Base-by-base conservation (phyloP, 2,329 filamentous ascomycete species). In the Fusarium tjaetaba region DNA sequence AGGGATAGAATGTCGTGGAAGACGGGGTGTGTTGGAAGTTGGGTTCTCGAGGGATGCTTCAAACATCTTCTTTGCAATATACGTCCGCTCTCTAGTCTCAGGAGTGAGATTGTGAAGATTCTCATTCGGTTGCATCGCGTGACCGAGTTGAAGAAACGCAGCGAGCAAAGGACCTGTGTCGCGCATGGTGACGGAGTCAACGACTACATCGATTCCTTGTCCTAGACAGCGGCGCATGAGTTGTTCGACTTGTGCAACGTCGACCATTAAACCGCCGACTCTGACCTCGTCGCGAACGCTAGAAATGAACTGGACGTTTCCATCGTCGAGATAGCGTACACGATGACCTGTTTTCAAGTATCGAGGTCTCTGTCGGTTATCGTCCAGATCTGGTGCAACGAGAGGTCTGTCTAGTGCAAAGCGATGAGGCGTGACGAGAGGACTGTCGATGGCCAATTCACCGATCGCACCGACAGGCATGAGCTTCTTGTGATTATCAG, bases 401-500 rank as follows among this genome's bases (percentile, higher is more conserved):
- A 81, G 69, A 1, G 80, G 72, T 14, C 71, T 71, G 8, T 81
- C 81, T 0, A 78, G 75, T 2, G 78, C 64, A 48, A 84, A 82
- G 9, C 80, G 80, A 67, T 84, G 82, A 5, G 81, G 81, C 1
- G 80, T 82, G 18, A 82, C 62, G 8, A 78, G 61, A 2, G 81
- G 80, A 0, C 89, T 89, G 73, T 91, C 89, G 39, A 92, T 86
- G 7, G 91, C 84, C 5, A 92, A 81, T 75, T 92, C 90, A 1
- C 88, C 88, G 2, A 89, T 81, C 1, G 86, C 84, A 3, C 89
- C 89, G 18, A 88, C 79, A 0, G 88, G 88, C 81, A 88, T 84
- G 42, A 88, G 82, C 39, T 84, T 85, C 69, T 84, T 84, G 36
- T 84, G 82, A 60, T 89, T 85, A 7, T 88, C 84, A 0, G 85